These are phyloP conservation scores for Naganishia friedmannii DNA, from an alignment of 768 basidiomycete species.

Conservation along the genomic window DNA sequence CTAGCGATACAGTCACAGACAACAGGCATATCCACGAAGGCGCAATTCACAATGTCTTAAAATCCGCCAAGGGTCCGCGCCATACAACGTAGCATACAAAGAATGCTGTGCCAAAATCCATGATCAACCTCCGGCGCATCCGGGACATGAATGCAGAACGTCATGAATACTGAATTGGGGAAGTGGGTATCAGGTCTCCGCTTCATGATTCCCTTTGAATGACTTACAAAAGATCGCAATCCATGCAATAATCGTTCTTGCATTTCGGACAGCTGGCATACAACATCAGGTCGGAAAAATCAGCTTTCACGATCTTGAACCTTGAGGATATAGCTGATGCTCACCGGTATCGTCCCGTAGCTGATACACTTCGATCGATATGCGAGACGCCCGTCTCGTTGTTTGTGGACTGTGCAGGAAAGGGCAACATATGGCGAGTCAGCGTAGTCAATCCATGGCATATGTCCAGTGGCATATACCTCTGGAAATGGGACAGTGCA, in stretches of 20 bases:
- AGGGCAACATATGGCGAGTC: slow-evolving; percentile 11
- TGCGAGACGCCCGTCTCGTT: slow-evolving; percentile 37
- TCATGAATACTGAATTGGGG: slow-evolving; percentile 64
- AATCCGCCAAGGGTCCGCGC: neutral
- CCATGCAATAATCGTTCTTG: slow-evolving; percentile 79
- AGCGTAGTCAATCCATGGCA: too few relatives aligned
- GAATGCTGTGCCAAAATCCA: neutral
- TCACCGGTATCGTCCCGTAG: slow-evolving; percentile 74
- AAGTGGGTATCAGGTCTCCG: neutral
- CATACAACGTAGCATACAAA: neutral
- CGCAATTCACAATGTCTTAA: neutral
- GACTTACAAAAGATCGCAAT: slow-evolving; percentile 79
- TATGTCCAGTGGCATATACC: too few relatives aligned
- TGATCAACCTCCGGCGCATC: slow-evolving; percentile 44
- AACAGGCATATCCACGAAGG: neutral
- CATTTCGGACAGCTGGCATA: slow-evolving; percentile 66
- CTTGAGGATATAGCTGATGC: slow-evolving; percentile 45
- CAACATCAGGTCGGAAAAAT: neutral
- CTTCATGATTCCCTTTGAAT: neutral
- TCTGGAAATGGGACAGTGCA: slow-evolving; percentile 70
- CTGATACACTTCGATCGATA: slow-evolving; percentile 67
- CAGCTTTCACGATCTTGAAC: neutral
- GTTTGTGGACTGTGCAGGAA: slow-evolving; percentile 26
- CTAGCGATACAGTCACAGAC: neutral
- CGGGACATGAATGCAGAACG: slow-evolving; percentile 88